Conservation (phyloP, 768 basidiomycete genomes). For the Lyophyllum atratum region DNA sequence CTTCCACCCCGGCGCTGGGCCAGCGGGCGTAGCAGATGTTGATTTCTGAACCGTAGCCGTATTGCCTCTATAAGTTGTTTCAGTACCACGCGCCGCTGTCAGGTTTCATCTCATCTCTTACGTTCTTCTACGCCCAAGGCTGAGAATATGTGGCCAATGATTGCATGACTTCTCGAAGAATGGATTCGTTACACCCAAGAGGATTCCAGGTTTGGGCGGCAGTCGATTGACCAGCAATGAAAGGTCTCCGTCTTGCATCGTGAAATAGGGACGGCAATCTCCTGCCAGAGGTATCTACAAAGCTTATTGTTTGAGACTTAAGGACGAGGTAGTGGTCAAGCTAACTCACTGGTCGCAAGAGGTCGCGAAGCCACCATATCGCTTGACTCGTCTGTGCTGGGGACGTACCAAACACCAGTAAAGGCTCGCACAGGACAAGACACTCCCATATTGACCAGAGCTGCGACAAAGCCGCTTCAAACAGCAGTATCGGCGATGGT, state of each 20-base stretch:
- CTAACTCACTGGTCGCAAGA: constrained; percentile 72
- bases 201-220: constrained; percentile 72
- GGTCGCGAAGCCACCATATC: constrained; percentile 89
- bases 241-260: constrained; percentile 93
- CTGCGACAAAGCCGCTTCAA: constrained; percentile 65
- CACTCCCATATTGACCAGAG: constrained; percentile 95
- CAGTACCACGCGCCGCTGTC: neutral
- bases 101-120: constrained; percentile 26
- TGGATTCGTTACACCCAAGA: constrained; percentile 89
- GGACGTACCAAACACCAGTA: constrained; percentile 78
- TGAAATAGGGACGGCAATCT: constrained; percentile 93
- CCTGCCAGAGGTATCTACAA: constrained; percentile 76
- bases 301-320: constrained; percentile 1
- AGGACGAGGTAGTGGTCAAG: neutral
- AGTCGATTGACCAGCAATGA: constrained; percentile 74
- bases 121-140: constrained; percentile 56
- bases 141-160: constrained; percentile 87
- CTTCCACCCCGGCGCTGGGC: constrained; percentile 74
- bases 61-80: neutral
- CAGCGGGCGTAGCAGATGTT: constrained; percentile 33
- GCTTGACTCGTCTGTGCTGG: constrained; percentile 85
- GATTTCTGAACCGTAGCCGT: constrained; percentile 22
- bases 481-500: constrained; percentile 59
- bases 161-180: constrained; percentile 77
- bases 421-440: constrained; percentile 84